Conservation (phyloP, 148 eudicot species). For the Cornus kousa region DNA sequence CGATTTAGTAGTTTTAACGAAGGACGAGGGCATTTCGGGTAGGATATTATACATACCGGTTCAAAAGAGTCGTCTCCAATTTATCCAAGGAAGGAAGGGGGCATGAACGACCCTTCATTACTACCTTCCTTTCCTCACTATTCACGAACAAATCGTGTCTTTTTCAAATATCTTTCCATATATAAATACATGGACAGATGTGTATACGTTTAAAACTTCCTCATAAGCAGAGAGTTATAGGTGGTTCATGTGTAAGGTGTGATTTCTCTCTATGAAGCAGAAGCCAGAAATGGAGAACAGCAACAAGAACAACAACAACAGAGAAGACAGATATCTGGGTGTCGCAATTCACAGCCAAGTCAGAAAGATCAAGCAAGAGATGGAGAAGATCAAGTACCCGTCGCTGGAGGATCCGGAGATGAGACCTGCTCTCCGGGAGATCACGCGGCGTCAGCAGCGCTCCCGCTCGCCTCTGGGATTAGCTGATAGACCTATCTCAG, state of each 20-base stretch:
- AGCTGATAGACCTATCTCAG: constrained; percentile 39
- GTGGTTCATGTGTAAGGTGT: background rate
- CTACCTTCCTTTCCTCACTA: background rate
- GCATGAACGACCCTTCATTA: background rate
- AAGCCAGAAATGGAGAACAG: constrained; percentile 13
- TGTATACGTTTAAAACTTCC: background rate
- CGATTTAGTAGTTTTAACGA: background rate
- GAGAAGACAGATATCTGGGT: constrained; percentile 11
- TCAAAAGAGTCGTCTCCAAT: background rate
- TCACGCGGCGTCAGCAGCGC: constrained; percentile 20
- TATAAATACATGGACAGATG: background rate
- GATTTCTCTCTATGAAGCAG: constrained; percentile 7
- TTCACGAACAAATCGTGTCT: background rate
- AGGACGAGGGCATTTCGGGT: background rate
- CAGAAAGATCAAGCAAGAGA: constrained; percentile 28
- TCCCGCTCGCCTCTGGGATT: constrained; percentile 52
- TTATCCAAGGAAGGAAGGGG: background rate
- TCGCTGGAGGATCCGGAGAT: constrained; percentile 19
- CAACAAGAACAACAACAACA: background rate
- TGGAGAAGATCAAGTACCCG: constrained; percentile 30
- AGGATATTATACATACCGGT: background rate
- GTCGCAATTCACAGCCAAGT: constrained; percentile 37
- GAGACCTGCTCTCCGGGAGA: constrained; percentile 17
- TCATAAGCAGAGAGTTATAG: background rate
- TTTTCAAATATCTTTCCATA: background rate